Evolutionary conservation across 139 green algal species (phyloP), one percentile per base, ranked within the genome.

Genomic region (Chlorella ohadii): DNA sequence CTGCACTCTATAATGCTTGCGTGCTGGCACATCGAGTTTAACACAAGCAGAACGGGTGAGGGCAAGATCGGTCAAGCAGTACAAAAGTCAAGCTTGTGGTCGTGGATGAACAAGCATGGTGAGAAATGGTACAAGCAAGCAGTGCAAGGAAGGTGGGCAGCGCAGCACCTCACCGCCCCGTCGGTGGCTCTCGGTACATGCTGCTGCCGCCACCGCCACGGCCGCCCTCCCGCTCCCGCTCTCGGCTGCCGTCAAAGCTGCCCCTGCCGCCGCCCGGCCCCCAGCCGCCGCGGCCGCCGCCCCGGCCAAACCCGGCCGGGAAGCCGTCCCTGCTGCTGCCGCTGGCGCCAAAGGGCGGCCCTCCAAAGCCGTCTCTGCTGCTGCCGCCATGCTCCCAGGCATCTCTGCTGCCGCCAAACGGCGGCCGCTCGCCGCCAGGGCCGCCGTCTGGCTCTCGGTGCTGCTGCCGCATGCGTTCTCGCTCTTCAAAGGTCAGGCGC

Each of bases 291-390:
- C 56, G 20, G 22, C 56, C 36, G 23, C 73, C 28, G 31, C 56
- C 75, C 20, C 75, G 56, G 16, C 57, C 75, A 57, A 81, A 81
- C 4, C 75, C 75, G 1, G 12, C 7, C 0, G 57, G 75, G 57
- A 81, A 81, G 22, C 56, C 75, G 11, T 82, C 76, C 25, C 76
- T 57, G 76, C 76, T 57, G 76, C 76, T 72, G 76, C 76, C 76
- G 27, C 76, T 56, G 38, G 34, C 55, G 57, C 75, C 75, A 81
- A 71, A 71, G 75, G 39, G 28, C 19, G 13, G 28, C 36, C 38
- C 27, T 1, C 66, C 77, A 63, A 72, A 83, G 39, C 61, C 77
- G 61, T 73, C 61, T 12, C 61, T 28, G 77, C 61, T 74, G 77
- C 28, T 61, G 59, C 61, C 77, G 77, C 61, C 38, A 39, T 41